phyloP scores from a whole-genome alignment of 768 basidiomycete species.

The Termitomyces sp. region DNA sequence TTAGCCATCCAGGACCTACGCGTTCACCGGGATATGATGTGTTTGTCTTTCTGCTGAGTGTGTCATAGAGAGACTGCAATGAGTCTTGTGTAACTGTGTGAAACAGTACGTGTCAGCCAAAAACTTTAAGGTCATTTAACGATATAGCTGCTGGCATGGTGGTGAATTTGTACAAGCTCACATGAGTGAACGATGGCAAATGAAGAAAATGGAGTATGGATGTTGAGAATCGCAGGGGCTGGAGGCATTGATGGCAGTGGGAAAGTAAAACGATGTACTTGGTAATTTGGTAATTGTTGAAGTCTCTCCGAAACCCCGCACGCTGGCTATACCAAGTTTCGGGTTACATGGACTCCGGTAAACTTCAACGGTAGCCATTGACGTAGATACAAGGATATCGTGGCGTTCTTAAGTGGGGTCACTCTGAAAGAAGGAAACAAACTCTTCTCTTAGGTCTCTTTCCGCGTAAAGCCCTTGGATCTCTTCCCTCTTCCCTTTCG shows the following conservation, averaged over 20 bases:
- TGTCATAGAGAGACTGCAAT: slow-evolving; percentile 58
- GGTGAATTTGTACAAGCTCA: slow-evolving; percentile 27
- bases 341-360: too few species aligned
- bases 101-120: slow-evolving; percentile 5
- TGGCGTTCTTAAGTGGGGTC: too few species aligned
- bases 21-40: slow-evolving; percentile 53
- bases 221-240: slow-evolving; percentile 49
- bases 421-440: too few species aligned
- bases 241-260: slow-evolving; percentile 17
- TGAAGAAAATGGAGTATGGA: slow-evolving; percentile 74
- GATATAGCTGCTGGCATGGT: neutral
- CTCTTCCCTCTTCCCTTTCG: too few species aligned
- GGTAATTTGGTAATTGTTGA: neutral
- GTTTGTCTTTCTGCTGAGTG: slow-evolving; percentile 61
- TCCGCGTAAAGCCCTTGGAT: too few species aligned
- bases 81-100: slow-evolving; percentile 62
- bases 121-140: neutral
- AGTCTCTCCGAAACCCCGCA: neutral
- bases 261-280: neutral
- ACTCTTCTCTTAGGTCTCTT: too few species aligned
- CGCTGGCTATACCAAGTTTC: too few species aligned
- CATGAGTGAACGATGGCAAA: slow-evolving; percentile 73
- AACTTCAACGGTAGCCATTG: too few species aligned
- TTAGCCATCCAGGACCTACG: slow-evolving; percentile 76
- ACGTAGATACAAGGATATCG: too few species aligned